phyloP scores from a whole-genome alignment of 257 asterid genomes.

The Solanum rostratum region DNA sequence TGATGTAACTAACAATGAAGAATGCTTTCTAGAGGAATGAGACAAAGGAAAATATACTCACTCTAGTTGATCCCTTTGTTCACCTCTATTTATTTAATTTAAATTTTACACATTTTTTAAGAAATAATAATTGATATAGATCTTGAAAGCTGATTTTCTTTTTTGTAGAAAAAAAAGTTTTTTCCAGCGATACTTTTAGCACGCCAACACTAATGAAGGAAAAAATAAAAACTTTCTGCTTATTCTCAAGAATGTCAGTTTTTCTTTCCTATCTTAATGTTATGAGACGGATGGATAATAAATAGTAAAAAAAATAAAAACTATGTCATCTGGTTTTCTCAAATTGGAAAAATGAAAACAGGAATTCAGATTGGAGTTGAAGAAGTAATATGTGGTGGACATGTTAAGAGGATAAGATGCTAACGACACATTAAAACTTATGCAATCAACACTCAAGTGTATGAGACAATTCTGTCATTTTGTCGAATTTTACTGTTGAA shows the following conservation, averaged over 20 bases:
- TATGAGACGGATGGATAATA: too few species aligned
- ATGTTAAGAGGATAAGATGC: too few species aligned
- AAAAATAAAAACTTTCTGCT: neutral
- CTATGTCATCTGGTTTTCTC: too few species aligned
- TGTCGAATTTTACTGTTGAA: neutral
- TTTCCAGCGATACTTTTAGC: neutral
- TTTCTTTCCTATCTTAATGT: too few species aligned
- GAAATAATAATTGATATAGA: neutral
- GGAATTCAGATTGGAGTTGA: too few species aligned
- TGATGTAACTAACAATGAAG: neutral
- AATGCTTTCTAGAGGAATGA: neutral
- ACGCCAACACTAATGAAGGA: neutral
- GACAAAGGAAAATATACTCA: neutral
- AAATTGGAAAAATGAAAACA: too few species aligned
- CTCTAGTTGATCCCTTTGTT: neutral
- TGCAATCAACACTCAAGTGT: neutral
- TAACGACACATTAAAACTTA: too few species aligned
- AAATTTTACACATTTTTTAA: too few species aligned
- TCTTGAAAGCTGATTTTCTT: neutral
- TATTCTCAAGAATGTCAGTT: too few species aligned
- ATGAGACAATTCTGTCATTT: neutral
- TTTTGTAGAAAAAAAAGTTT: neutral
- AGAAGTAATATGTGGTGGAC: too few species aligned
- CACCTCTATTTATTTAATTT: neutral
- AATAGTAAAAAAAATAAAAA: too few species aligned